Percentiles rank a stretch among this genome's conserved stretches.
These are phyloP conservation scores for Cornus controversa DNA, from an alignment of 148 eudicot species.

Conservation along the genomic window DNA sequence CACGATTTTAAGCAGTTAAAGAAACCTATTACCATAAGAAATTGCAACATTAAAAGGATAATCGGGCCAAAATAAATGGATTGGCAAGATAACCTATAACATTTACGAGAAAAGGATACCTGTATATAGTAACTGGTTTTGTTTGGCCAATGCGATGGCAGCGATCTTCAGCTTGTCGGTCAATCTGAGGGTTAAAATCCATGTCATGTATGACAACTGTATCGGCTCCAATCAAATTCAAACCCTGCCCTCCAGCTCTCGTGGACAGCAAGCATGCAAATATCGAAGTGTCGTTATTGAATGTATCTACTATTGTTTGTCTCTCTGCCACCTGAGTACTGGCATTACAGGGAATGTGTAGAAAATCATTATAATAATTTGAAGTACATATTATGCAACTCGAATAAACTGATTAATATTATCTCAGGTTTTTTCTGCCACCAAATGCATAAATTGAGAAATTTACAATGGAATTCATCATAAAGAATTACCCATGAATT, in stretches of 20 bases:
- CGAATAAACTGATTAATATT: neutral
- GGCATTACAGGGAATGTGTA: slow-evolving; percentile 21
- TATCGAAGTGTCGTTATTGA: slow-evolving; percentile 75
- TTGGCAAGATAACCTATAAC: no score
- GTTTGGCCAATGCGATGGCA: slow-evolving; percentile 98
- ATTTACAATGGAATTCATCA: neutral
- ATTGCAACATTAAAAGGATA: neutral
- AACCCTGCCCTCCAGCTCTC: slow-evolving; percentile 97
- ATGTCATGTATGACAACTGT: slow-evolving; percentile 95
- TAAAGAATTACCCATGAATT: no score
- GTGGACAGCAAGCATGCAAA: slow-evolving; percentile 96
- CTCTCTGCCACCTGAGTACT: slow-evolving; percentile 94
- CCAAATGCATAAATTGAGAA: no score
- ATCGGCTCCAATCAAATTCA: slow-evolving; percentile 94
- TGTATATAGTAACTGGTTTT: slow-evolving; percentile 80
- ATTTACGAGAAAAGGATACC: slow-evolving; percentile 38
- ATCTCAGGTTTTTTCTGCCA: no score
- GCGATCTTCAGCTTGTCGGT: slow-evolving; percentile 95
- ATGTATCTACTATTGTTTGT: slow-evolving; percentile 84
- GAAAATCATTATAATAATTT: neutral
- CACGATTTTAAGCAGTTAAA: slow-evolving; percentile 10
- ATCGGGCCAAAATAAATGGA: neutral
- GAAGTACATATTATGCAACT: neutral
- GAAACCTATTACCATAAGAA: neutral
- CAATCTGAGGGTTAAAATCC: slow-evolving; percentile 99